Base-by-base conservation (phyloP, 495 filamentous ascomycete species). In the Podospora fimiseda region DNA sequence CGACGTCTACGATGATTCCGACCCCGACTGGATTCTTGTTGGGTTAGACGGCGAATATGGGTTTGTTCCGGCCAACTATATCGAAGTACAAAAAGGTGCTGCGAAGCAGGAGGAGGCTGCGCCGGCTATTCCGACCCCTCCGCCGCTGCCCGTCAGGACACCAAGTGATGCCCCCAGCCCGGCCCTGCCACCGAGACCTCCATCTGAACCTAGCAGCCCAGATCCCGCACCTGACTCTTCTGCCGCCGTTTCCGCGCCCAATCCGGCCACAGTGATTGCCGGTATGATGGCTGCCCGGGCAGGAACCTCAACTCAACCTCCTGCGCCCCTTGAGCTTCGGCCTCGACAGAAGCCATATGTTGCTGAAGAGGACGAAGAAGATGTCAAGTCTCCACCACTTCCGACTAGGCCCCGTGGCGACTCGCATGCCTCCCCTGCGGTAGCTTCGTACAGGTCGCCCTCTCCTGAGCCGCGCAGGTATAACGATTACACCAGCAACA, bases 61-160 rank as follows among this genome's bases (percentile, higher is more conserved):
- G 49, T 99, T 97, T 69, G 93, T 86, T 21, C 93, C 93, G n/a
- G 81, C 91, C 46, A 97, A 96, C 70, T 99, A 99, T 67, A 96
- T 97, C 52, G 89, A 96, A 54, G 69, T 86, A 40, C 55, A 56
- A 44, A 62, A 65, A 14, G 66, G 60, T 16, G 50, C 20, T 27
- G 55, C 56, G 30, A 55, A 64, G 14, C 57, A 61, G 30, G 54
- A 61, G 14, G 62, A 66, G 15, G 57, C 49, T 0, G 63, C 59
- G n/a, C 15, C 69, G 9, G 51, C 60, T 14, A 38, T 48, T 9
- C 60, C 62, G 9, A 50, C 65, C 2, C 57, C 62, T 11, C 69
- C 67, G 22, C 62, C 60, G 13, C 62, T 70, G 9, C 68, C 69
- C 14, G 49, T 58, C 38, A 56, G 54, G 48, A 63, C 53, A 18